Evolutionary conservation across 306 rosid genomes (phyloP).

Genomic region (Geum urbanum): DNA sequence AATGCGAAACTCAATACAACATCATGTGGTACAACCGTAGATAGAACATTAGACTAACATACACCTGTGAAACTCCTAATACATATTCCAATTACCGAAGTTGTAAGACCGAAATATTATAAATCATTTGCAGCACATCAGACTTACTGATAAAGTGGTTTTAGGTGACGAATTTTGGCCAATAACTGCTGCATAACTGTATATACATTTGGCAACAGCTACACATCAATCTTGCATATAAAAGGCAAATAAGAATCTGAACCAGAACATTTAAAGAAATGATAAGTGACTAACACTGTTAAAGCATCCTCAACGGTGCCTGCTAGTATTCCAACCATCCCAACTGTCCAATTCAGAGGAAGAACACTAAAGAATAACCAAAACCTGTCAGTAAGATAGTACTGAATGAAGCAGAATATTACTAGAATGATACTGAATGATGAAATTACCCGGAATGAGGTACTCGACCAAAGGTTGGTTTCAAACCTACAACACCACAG

Average conservation of each 20-base stretch:
- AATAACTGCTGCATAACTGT: constrained; percentile 77
- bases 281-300: constrained; percentile 49
- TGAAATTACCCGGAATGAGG: constrained; percentile 68
- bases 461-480: constrained; percentile 79
- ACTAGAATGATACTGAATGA: constrained; percentile 18
- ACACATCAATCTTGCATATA: constrained; percentile 9
- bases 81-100: not conserved
- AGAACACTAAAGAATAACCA: constrained; percentile 59
- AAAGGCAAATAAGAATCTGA: not conserved
- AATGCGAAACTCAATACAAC: not conserved
- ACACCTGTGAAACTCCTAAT: not conserved
- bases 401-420: constrained; percentile 11
- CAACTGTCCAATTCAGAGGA: constrained; percentile 94
- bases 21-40: not conserved
- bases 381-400: constrained; percentile 19
- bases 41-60: not conserved
- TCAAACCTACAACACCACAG: constrained; percentile 86
- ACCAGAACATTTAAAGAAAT: not conserved
- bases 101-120: too few relatives aligned
- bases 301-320: constrained; percentile 77
- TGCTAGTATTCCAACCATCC: constrained; percentile 91
- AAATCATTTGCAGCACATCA: not conserved
- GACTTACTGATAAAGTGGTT: constrained; percentile 35
- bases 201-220: constrained; percentile 18
- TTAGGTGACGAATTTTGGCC: constrained; percentile 43